phyloP scores from a whole-genome alignment of 331 rosid species.

The Malus hybrid region DNA sequence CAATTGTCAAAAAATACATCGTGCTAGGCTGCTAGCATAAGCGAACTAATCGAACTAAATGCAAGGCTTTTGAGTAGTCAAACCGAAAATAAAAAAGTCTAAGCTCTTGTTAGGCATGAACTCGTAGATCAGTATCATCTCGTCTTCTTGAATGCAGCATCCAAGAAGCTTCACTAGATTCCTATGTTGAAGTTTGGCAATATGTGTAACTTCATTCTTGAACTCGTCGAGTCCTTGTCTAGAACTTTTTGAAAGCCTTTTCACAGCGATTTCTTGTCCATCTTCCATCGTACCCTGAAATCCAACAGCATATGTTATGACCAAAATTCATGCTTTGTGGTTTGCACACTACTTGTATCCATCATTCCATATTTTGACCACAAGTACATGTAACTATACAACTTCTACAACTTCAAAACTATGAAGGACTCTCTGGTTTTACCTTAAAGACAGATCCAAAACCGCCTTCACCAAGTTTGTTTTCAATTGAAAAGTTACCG shows the following conservation, averaged over 20 bases:
- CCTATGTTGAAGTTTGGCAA: constrained; percentile 17
- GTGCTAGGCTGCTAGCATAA: background rate
- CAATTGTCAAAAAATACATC: too few relatives aligned
- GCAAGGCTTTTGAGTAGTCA: background rate
- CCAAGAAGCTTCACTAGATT: constrained; percentile 16
- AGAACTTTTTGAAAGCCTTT: constrained; percentile 3
- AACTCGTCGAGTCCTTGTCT: background rate
- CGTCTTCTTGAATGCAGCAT: constrained; percentile 10
- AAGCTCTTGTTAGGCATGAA: constrained; percentile 16
- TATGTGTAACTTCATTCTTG: background rate
- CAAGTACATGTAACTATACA: background rate
- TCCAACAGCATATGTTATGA: background rate
- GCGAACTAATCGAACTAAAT: too few relatives aligned
- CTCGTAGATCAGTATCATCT: constrained; percentile 1
- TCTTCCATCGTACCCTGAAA: background rate
- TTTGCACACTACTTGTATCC: too few relatives aligned
- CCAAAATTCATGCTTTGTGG: too few relatives aligned
- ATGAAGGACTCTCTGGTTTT: background rate
- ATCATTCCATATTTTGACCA: too few relatives aligned
- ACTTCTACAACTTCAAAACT: background rate
- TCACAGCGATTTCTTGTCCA: constrained; percentile 3
- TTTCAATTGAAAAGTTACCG: background rate
- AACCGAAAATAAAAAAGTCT: constrained; percentile 14
- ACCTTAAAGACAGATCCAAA: background rate
- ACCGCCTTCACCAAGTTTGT: constrained; percentile 12